Evolutionary conservation across 805 yeast species (phyloP).

Genomic region (Candida maesae): DNA sequence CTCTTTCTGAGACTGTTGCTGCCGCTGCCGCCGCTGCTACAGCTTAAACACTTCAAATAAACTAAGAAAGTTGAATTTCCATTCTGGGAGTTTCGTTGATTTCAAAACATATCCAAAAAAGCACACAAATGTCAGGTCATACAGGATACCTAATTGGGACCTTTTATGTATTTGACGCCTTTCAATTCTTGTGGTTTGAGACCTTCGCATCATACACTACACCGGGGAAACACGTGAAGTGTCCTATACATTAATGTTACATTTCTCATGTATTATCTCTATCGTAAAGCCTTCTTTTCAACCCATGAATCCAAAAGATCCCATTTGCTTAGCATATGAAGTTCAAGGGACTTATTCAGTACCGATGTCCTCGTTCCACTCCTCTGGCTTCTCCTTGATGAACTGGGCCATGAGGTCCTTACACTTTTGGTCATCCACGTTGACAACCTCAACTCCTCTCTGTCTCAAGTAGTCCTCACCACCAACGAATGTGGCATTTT

Average conservation of each 20-base stretch:
- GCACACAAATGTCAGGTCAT: too few relatives aligned
- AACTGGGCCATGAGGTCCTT: constrained; percentile 72
- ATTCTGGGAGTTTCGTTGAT: too few relatives aligned
- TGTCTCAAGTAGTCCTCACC: constrained; percentile 70
- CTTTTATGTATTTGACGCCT: too few relatives aligned
- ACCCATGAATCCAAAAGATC: too few relatives aligned
- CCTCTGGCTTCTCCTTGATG: constrained; percentile 71
- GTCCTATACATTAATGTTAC: background rate
- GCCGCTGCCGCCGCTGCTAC: constrained; percentile 12
- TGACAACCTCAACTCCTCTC: constrained; percentile 71
- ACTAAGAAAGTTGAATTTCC: too few relatives aligned
- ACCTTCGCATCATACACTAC: background rate
- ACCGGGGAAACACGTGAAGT: background rate
- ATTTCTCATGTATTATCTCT: too few relatives aligned
- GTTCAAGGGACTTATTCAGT: constrained; percentile 22
- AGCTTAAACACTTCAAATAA: background rate
- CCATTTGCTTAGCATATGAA: too few relatives aligned
- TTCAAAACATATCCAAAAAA: too few relatives aligned
- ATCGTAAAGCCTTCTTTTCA: too few relatives aligned
- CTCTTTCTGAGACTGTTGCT: constrained; percentile 9
- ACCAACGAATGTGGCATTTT: constrained; percentile 76
- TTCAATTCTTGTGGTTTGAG: background rate
- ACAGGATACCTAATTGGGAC: too few relatives aligned
- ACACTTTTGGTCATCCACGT: constrained; percentile 57
- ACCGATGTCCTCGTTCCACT: constrained; percentile 84